Base-by-base conservation (phyloP, 2,329 filamentous ascomycete species). In the Penicillium brasilianum region DNA sequence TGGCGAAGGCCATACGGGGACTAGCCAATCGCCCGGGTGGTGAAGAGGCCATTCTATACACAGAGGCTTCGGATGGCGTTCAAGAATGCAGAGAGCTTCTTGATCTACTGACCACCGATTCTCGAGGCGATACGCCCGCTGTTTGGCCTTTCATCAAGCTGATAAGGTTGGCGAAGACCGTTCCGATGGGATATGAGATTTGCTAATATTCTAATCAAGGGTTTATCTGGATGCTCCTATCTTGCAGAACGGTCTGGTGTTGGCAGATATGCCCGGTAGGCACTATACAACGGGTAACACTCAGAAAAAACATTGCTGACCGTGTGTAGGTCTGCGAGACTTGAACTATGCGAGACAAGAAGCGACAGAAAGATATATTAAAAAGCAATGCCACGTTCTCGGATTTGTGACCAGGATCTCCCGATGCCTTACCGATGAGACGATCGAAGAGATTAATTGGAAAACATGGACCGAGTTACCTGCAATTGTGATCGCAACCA, bases 81-180 rank as follows among this genome's bases (percentile, higher is more conserved):
- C 22, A 64, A 16, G 58, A 60, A 8, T 71, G 68, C 41, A 66
- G 44, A 43, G 30, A 56, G 1, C 28, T 55, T 1, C 59, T 71
- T 16, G 64, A 69, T 32, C 39, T n/a, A 5, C 57, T 71, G 10
- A 66, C 60, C 25, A 62, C 54, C 9, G 55, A 63, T n/a, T 32
- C 46, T 1, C 20, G 14, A 1, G 56, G 43, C 3, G 28, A 54
- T 1, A n/a, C 36, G 10, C 55, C 57, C 7, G 61, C 63, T 8
- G 28, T 69, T 4, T 71, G 68, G 68, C 69, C 68, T 4, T 71
- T 68, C 28, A 59, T 70, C 6, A 71, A 65, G 28, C 32, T 68
- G 34, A 62, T 70, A 16, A 65, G 61, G 69, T 69, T 32, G 32
- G 53, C 39, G 18, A 39, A 16, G 8, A 9, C n/a, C 4, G 22